A percentile compares a stretch with the other conserved stretches of the same genome.
These are phyloP conservation scores for Capsicum rhomboideum DNA, from an alignment of 257 asterid genomes.

Conservation along the genomic window DNA sequence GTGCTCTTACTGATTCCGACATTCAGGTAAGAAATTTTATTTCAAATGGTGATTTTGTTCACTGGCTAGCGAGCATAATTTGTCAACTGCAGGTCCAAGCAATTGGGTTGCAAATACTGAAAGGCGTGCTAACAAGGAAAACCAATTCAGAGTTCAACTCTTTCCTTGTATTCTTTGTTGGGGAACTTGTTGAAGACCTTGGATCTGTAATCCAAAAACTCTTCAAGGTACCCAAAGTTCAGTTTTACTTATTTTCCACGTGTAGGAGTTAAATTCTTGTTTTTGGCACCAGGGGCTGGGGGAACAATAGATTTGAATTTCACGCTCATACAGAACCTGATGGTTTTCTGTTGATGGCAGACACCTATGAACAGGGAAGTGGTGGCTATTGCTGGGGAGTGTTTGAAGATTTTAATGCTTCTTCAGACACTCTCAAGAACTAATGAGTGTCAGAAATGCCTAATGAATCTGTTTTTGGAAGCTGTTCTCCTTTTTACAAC, in stretches of 20 bases:
- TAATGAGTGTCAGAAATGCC: conserved; percentile 51
- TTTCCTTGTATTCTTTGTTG: conserved; percentile 61
- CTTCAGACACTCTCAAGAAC: conserved; percentile 59
- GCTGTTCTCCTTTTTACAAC: conserved; percentile 59
- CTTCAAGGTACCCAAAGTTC: conserved; percentile 36
- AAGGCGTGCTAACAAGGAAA: conserved; percentile 59
- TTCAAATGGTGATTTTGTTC: neutral
- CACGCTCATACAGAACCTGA: conserved; percentile 5
- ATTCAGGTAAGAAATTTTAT: conserved; percentile 48
- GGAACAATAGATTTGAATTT: neutral
- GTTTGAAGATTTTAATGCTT: conserved; percentile 73
- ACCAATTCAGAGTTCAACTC: conserved; percentile 31
- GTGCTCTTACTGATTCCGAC: conserved; percentile 55
- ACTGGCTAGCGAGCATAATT: neutral
- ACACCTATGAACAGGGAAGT: conserved; percentile 56
- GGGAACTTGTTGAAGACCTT: conserved; percentile 70
- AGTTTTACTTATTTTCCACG: neutral
- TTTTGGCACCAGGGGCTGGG: neutral
- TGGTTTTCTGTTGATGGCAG: conserved; percentile 38
- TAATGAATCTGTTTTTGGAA: conserved; percentile 70
- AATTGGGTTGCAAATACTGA: conserved; percentile 78
- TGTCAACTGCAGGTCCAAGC: conserved; percentile 62
- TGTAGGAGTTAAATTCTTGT: neutral
- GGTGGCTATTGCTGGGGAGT: conserved; percentile 72
- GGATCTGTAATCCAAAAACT: conserved; percentile 36